Percentiles rank a stretch among this genome's conserved stretches.
phyloP scores from a whole-genome alignment of 2,329 filamentous ascomycete species.

The Aspergillus niger region DNA sequence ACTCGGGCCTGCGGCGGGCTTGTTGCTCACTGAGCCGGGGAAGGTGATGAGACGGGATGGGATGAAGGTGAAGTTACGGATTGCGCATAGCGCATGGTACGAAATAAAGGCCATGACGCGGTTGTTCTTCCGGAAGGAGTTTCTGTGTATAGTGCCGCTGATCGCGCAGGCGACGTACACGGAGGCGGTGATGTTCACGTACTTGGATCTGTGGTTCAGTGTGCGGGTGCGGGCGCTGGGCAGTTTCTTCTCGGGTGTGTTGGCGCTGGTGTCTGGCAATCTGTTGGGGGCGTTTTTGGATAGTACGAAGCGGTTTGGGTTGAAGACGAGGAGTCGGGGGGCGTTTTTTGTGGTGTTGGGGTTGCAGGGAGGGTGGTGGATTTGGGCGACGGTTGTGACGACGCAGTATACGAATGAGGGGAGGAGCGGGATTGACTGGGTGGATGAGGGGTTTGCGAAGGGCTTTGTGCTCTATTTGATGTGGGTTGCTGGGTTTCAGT shows the following conservation, averaged over 20 bases:
- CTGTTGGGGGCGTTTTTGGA: conserved; percentile 68
- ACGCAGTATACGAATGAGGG: conserved; percentile 58
- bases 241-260: conserved; percentile 69
- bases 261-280: conserved; percentile 67
- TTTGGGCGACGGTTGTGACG: conserved; percentile 68
- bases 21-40: conserved; percentile 63
- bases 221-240: conserved; percentile 70
- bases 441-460: conserved; percentile 62
- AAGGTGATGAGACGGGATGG: conserved; percentile 68
- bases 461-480: conserved; percentile 70
- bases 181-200: conserved; percentile 73
- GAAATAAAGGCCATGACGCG: conserved; percentile 63
- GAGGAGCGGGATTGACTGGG: conserved; percentile 68
- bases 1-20: conserved; percentile 63
- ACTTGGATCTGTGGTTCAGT: conserved; percentile 67
- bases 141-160: conserved; percentile 65
- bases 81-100: conserved; percentile 57
- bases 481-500: conserved; percentile 66
- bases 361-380: conserved; percentile 70
- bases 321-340: conserved; percentile 57
- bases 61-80: conserved; percentile 60
- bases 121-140: conserved; percentile 62
- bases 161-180: conserved; percentile 72
- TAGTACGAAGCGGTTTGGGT: conserved; percentile 50
- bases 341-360: conserved; percentile 55